Base-by-base conservation (phyloP, 1,139 yeast genomes). In the Arxiozyma slooffiae region DNA sequence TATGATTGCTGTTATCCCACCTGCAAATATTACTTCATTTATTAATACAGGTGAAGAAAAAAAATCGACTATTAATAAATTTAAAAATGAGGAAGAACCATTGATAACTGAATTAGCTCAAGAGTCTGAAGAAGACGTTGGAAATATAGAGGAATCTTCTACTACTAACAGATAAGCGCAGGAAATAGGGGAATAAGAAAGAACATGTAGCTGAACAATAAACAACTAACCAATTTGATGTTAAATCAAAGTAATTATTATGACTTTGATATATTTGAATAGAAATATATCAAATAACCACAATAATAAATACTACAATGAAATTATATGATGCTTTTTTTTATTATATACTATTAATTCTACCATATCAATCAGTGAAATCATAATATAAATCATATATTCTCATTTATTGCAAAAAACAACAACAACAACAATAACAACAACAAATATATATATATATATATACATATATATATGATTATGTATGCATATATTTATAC, bases 1-100 rank as follows among this genome's bases (percentile, higher is more conserved):
- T 78, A 82, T 89, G 90, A 83, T 89, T 67, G 92, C 95, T 51
- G 78, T 87, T 60, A 80, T 83, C 62, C 97, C 97, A 46, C 97
- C 97, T 45, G 81, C 84, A 50, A 80, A 87, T 50, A 81, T 89
- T 55, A 80, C 88, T 48, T 77, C 80, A 57, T 82, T 85, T 58
- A 73, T 86, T 58, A 79, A 73, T 48, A 55, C 63, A 16, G 58
- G 38, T 18, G 37, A 26, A 6, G 40, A 21, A 3, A 41, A 41
- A 17, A 3, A 14, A 1, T 9, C 44, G 16, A 9, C 17, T 18
- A 17, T 37, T 17, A 39, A n/a, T 18, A 23, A 26, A 8, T 21
- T 38, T 30, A 48, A 41, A n/a, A 49, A 48, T 44, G 48, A 48
- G 36, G 53, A 50, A 34, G 52, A 48, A 34, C 53, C 55, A 38